Percentiles rank a stretch among this genome's conserved stretches.
phyloP scores from a whole-genome alignment of 2,329 filamentous ascomycete species.

The Trichophyton simii region DNA sequence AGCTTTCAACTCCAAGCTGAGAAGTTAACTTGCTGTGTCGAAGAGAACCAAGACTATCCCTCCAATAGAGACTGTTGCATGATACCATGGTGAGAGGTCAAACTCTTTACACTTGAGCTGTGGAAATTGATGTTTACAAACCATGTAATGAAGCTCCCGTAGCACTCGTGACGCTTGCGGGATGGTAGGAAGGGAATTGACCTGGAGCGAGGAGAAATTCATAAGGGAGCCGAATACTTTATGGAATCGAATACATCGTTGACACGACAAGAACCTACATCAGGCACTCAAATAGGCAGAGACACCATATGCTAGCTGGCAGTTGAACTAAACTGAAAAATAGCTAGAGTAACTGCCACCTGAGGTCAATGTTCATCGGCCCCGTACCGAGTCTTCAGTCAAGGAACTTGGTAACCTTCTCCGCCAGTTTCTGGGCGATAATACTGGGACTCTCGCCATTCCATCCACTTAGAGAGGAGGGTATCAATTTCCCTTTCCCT shows the following conservation, averaged over 20 bases:
- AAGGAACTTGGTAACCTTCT: neutral
- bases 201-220: neutral
- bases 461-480: neutral
- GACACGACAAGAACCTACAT: constrained; percentile 1
- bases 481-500: neutral
- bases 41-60: too few relatives aligned
- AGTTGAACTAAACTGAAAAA: neutral
- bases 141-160: neutral
- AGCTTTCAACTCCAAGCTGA: too few relatives aligned
- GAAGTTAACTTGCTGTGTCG: too few relatives aligned
- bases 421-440: neutral
- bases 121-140: too few relatives aligned
- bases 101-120: too few relatives aligned
- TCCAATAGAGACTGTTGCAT: too few relatives aligned
- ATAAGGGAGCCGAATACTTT: neutral
- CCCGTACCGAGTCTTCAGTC: neutral
- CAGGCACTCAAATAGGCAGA: neutral
- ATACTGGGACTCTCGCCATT: neutral
- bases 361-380: neutral
- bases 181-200: constrained; percentile 1
- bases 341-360: neutral
- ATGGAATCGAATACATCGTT: neutral
- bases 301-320: neutral
- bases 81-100: too few relatives aligned
- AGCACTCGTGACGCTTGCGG: constrained; percentile 3